Evolutionary conservation across 768 basidiomycete species (phyloP).

Genomic region (Suillus fuscotomentosus): DNA sequence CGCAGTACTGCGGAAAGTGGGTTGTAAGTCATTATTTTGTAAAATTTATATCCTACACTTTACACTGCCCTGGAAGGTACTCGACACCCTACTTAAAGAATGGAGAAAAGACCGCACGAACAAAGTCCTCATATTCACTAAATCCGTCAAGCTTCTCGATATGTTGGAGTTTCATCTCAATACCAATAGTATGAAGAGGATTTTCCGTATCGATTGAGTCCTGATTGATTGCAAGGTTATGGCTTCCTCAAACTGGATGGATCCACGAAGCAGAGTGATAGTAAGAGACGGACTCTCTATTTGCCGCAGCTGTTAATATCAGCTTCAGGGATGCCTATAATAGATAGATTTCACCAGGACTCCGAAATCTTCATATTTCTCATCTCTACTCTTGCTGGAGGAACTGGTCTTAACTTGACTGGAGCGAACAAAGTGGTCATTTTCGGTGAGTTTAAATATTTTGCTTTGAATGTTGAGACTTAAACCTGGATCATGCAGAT

Average conservation of each 20-base stretch:
- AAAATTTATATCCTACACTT: neutral
- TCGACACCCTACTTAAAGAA: slow-evolving; percentile 62
- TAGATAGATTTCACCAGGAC: slow-evolving; percentile 80
- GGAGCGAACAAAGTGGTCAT: slow-evolving; percentile 95
- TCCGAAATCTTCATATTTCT: slow-evolving; percentile 76
- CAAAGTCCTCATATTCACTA: slow-evolving; percentile 93
- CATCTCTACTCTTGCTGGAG: slow-evolving; percentile 90
- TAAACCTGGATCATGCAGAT: slow-evolving; percentile 41
- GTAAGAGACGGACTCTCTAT: slow-evolving; percentile 41
- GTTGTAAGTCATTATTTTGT: slow-evolving; percentile 40
- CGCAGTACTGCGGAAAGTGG: slow-evolving; percentile 85
- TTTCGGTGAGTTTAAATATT: slow-evolving; percentile 53
- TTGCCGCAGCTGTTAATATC: slow-evolving; percentile 3
- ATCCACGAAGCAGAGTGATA: slow-evolving; percentile 59
- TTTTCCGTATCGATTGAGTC: neutral
- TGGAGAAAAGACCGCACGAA: slow-evolving; percentile 67
- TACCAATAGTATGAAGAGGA: slow-evolving; percentile 42
- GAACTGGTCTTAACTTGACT: slow-evolving; percentile 87
- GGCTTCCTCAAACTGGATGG: slow-evolving; percentile 80
- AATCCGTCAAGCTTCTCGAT: slow-evolving; percentile 85
- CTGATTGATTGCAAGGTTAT: slow-evolving; percentile 37
- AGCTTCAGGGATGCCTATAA: slow-evolving; percentile 73
- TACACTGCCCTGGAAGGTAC: slow-evolving; percentile 45
- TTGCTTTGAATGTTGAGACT: neutral
- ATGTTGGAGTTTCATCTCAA: slow-evolving; percentile 79